Evolutionary conservation across 192 early-diverging fungal genomes (phyloP), one percentile per base, ranked within the genome.

Genomic region (Coemansia sp.): DNA sequence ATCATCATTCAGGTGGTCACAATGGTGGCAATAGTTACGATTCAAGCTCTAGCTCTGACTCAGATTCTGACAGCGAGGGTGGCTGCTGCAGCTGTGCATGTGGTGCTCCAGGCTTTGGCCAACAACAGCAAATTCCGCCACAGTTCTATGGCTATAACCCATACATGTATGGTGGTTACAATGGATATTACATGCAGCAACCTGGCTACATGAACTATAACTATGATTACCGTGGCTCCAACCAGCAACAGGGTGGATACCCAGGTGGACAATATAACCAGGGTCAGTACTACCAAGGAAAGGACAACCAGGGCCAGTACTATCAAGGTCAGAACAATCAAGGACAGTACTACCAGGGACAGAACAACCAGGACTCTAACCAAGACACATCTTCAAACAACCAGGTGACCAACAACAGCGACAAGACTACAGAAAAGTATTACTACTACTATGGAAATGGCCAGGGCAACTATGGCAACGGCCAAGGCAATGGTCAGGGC

Each of bases 41-140:
- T n/a, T 45, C 41, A 26, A 16, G 3, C 53, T 54, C 14, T 58
- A 7, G 14, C 39, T 58, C 24, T n/a, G 35, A 43, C 41, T 32
- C 35, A 0, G 35, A 53, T 23, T 53, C 51, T 16, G 54, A 55
- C 9, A 37, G 3, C 7, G 54, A 55, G 13, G 27, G 54, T 6
- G 18, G 27, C 54, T 59, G 57, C 24, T 27, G 58, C 35, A 27
- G 58, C 58, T 59, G 58, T 23, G 45, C 32, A n/a, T 43, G 58
- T 26, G 58, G 58, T 20, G 58, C 43, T 12, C 58, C 41, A 26
- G 41, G 58, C 18, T 59, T 59, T 43, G 41, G 58, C 13, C 54
- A 55, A 11, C 54, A 55, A 14, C 54, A 55, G 48, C 16, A 50
- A 19, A 16, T 19, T 20, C 13, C n/a, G 3, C 16, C 48, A 0